These are phyloP conservation scores for Isabelozyma pseudorhagii DNA, from an alignment of 805 yeast genomes.

Conservation along the genomic window DNA sequence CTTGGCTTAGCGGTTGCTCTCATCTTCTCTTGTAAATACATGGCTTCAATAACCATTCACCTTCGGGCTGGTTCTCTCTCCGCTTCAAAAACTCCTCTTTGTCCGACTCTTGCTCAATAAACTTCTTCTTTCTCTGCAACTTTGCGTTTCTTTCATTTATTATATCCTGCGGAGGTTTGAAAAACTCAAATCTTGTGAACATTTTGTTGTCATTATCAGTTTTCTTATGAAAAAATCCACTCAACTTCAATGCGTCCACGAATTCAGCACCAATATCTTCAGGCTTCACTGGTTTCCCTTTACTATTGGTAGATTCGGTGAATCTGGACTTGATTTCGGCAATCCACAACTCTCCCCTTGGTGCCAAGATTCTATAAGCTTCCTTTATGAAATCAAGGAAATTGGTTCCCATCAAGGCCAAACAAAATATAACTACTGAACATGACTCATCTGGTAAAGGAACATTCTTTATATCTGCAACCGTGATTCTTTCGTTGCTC, in stretches of 20 bases:
- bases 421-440: constrained; percentile 86
- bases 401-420: constrained; percentile 96
- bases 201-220: constrained; percentile 87
- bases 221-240: constrained; percentile 83
- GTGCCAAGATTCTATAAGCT: constrained; percentile 81
- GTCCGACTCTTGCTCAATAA: constrained; percentile 67
- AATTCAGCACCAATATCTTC: constrained; percentile 68
- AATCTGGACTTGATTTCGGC: constrained; percentile 96
- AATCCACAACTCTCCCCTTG: constrained; percentile 94
- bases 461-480: constrained; percentile 92
- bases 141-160: constrained; percentile 60
- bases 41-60: constrained; percentile 89
- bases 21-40: constrained; percentile 91
- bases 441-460: constrained; percentile 80
- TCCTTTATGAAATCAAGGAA: constrained; percentile 88
- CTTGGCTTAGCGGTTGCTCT: not conserved
- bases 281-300: constrained; percentile 22
- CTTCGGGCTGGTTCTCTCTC: constrained; percentile 61
- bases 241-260: constrained; percentile 67
- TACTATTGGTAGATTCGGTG: constrained; percentile 45
- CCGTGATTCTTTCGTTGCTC: constrained; percentile 86
- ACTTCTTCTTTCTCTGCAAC: constrained; percentile 59
- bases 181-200: constrained; percentile 94
- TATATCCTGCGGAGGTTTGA: constrained; percentile 75
- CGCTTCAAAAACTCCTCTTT: constrained; percentile 57